Conservation (phyloP, 2,329 filamentous ascomycete species). For the Colletotrichum filicis region DNA sequence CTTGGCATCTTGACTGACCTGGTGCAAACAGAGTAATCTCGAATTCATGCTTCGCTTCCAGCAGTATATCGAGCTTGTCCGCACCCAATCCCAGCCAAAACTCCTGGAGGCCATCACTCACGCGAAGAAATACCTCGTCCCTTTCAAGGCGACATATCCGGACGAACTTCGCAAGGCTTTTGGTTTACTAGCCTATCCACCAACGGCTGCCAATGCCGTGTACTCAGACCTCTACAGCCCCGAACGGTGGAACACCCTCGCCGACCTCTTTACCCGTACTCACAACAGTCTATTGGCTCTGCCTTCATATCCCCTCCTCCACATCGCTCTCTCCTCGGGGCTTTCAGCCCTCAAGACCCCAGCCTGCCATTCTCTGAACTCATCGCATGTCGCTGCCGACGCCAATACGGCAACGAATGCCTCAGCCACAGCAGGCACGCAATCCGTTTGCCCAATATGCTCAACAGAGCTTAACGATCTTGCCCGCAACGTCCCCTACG, state of each 20-base stretch:
- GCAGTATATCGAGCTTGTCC: slow-evolving; percentile 92
- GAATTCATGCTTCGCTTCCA: slow-evolving; percentile 95
- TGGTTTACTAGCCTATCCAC: slow-evolving; percentile 81
- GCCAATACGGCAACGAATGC: slow-evolving; percentile 47
- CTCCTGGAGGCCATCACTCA: slow-evolving; percentile 82
- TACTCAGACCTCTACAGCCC: slow-evolving; percentile 75
- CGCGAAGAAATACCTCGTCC: slow-evolving; percentile 82
- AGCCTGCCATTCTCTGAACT: slow-evolving; percentile 80
- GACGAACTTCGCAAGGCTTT: slow-evolving; percentile 78
- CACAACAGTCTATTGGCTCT: slow-evolving; percentile 89
- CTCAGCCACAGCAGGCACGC: slow-evolving; percentile 31
- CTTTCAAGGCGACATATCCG: slow-evolving; percentile 75
- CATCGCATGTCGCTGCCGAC: slow-evolving; percentile 52
- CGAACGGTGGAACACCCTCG: slow-evolving; percentile 79
- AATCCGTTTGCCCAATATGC: slow-evolving; percentile 88
- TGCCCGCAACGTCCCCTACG: slow-evolving; percentile 89
- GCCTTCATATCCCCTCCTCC: slow-evolving; percentile 84
- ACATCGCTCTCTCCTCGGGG: slow-evolving; percentile 90
- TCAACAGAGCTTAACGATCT: slow-evolving; percentile 94
- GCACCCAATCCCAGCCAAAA: slow-evolving; percentile 71
- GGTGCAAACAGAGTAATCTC: slow-evolving; percentile 71
- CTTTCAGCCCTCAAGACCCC: slow-evolving; percentile 96
- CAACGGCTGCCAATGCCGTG: slow-evolving; percentile 58
- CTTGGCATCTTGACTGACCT: slow-evolving; percentile 18
- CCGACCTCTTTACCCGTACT: slow-evolving; percentile 83